Conservation (phyloP, 2,329 filamentous ascomycete genomes). For the Chaetothyriales sp. region DNA sequence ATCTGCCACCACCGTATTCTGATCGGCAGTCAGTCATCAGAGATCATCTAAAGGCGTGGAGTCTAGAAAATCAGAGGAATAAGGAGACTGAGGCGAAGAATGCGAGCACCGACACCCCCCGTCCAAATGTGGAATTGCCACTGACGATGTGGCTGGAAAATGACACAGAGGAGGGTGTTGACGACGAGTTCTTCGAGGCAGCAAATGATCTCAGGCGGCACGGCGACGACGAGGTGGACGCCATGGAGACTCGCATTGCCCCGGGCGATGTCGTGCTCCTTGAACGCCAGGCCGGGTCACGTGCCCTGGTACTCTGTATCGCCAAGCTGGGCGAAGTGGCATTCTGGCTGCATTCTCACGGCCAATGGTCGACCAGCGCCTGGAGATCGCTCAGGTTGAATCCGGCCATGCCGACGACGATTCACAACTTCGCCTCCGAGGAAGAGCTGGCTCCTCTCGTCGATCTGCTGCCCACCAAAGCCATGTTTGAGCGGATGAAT, state of each 20-base stretch:
- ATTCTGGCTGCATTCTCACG: not conserved
- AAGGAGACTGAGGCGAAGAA: constrained; percentile 5
- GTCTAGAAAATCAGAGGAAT: constrained; percentile 7
- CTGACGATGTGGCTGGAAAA: not conserved
- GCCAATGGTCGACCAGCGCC: not conserved
- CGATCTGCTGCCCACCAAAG: constrained; percentile 11
- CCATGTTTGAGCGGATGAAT: not conserved
- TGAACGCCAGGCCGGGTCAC: not conserved
- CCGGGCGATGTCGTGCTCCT: constrained; percentile 1
- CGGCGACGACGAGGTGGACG: constrained; percentile 2
- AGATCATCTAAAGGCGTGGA: constrained; percentile 11
- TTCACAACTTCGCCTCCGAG: constrained; percentile 9
- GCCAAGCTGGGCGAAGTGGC: not conserved
- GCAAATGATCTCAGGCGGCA: not conserved
- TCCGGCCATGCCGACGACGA: not conserved
- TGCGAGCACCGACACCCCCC: not conserved
- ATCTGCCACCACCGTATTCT: not conserved
- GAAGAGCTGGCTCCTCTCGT: constrained; percentile 11
- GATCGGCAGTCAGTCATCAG: constrained; percentile 5
- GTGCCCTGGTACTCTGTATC: not conserved
- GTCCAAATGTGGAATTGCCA: not conserved
- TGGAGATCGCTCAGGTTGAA: not conserved
- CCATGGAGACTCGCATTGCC: not conserved
- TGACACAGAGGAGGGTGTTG: not conserved
- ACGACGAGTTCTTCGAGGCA: not conserved